Evolutionary conservation across 2,329 filamentous ascomycete species (phyloP), one percentile per base, ranked within the genome.

Genomic region (Cryphonectria carpinicola): DNA sequence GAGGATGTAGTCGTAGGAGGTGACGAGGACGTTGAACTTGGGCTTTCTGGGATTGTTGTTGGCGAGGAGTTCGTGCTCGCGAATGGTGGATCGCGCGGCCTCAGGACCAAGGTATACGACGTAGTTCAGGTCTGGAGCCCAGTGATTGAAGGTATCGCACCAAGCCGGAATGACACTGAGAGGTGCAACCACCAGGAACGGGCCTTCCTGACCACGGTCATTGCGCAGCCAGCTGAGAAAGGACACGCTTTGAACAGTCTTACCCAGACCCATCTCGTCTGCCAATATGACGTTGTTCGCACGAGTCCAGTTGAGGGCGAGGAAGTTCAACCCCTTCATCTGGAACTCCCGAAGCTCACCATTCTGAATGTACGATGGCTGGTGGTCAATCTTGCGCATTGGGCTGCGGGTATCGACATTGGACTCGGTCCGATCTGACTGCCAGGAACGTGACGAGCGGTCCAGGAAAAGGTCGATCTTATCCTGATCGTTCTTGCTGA

Each of bases 171-270:
- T 97, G 64, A 97, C 97, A 72, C 95, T 98, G 35, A 99, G 87
- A 39, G 96, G 96, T 10, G 97, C 96, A n/a, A 98, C 94, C 71
- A 98, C 95, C 60, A 99, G 89, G 78, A 98, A 98, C 0, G 96
- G 96, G 0, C 96, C 96, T 80, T 98, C 93, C 79, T 99, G 96
- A 65, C 87, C 87, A 75, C 95, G 90, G 71, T 94, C 90, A 81
- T 98, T 95, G 68, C 94, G 93, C 72, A 99, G 87, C 95, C 96
- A 99, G 79, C 95, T 98, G 80, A 99, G 92, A 80, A 98, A 98
- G 0, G 95, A 91, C 39, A 99, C 95, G 0, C 95, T 98, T 82
- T 99, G 96, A 0, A 99, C 96, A 0, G 96, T 99, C 83, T 99
- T 99, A 39, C 96, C 96, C 19, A 99, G 87, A 76, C 96, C 96